phyloP scores from a whole-genome alignment of 768 basidiomycete species.

The Mycena olivaceomarginata region DNA sequence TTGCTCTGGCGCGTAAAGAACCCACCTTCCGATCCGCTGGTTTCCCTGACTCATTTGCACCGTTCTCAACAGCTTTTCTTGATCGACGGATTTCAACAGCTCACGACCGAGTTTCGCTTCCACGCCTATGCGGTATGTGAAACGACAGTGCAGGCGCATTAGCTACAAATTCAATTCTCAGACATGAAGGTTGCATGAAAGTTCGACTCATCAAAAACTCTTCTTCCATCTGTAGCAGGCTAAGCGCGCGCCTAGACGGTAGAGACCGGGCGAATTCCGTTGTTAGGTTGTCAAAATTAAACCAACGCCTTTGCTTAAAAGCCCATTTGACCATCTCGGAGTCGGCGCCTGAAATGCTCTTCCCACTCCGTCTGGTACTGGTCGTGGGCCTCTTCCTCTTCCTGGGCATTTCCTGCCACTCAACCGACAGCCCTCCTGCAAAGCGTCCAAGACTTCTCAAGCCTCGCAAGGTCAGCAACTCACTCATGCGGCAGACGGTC shows the following conservation, averaged over 20 bases:
- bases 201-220: neutral
- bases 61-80: neutral
- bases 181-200: neutral
- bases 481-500: neutral
- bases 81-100: neutral
- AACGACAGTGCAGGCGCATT: neutral
- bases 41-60: neutral
- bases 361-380: neutral
- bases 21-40: neutral
- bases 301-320: neutral
- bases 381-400: conserved; percentile 4
- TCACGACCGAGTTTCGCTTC: neutral
- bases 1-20: no score
- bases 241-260: neutral
- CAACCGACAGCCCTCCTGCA: conserved; percentile 9
- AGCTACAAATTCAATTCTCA: no score
- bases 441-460: conserved; percentile 1
- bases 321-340: neutral
- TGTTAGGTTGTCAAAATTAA: no score
- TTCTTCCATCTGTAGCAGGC: neutral
- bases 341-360: neutral
- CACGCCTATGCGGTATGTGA: neutral
- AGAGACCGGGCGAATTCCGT: neutral
- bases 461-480: neutral
- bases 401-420: neutral